Evolutionary conservation across 2,329 filamentous ascomycete genomes (phyloP), one percentile per base, ranked within the genome.

Genomic region (Penicillium carneum): DNA sequence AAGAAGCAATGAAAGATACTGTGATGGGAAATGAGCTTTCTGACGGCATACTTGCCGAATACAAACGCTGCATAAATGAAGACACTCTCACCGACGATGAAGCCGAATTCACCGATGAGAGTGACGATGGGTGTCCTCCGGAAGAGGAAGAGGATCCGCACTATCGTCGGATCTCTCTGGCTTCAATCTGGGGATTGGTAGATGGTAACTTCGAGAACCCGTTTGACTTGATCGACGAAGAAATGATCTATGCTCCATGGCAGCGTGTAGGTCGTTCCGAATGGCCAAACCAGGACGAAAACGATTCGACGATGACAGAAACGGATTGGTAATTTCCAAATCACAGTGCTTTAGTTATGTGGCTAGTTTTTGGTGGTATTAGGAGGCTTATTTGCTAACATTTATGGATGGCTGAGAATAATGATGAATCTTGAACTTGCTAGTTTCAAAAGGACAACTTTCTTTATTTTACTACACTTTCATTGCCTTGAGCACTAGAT

Each of bases 101-200:
- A 12, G 43, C 43, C 1, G 43, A 46, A 11, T 46, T 46, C 16
- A 46, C 43, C 6, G 34, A 38, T 4, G 43, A 26, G 23, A 26
- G 23, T 26, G 23, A 46, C 26, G 9, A 46, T 12, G 43, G 12
- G 16, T 18, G 9, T 12, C 16, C 43, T 31, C 1, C 2, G 16
- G 29, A 45, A 7, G 26, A 29, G 16, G 29, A 34, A n/a, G 39
- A 53, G 9, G 38, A 33, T 31, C 18, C 38, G 0, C 16, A 53
- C 50, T 43, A 43, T 34, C 26, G 7, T 33, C 31, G 26, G 12
- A 36, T 47, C 16, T 16, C 18, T 4, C 53, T 23, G 14, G 33
- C 36, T 31, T 49, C 43, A n/a, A 56, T 56, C 8, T 57, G 34
- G 12, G 54, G 53, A 4, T 12, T 56, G 8, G n/a, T 26, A 2